phyloP scores from a whole-genome alignment of 768 basidiomycete genomes.

The Gymnopilus dilepis region DNA sequence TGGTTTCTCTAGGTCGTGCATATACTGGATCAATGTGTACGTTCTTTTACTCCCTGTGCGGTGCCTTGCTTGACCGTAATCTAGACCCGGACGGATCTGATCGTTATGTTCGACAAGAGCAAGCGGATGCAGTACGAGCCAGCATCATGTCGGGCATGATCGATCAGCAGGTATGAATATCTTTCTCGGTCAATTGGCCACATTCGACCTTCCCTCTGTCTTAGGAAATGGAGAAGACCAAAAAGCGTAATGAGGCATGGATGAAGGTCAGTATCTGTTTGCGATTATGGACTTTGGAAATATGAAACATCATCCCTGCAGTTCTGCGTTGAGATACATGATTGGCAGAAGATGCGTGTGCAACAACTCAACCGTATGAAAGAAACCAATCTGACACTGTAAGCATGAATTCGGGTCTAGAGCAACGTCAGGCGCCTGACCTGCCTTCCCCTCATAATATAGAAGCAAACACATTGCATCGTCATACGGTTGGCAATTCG shows the following conservation, averaged over 20 bases:
- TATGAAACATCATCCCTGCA: slow-evolving; percentile 10
- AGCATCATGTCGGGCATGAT: neutral
- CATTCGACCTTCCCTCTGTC: neutral
- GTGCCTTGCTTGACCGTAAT: neutral
- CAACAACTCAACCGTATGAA: slow-evolving; percentile 11
- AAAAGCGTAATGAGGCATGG: slow-evolving; percentile 25
- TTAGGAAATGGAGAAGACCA: slow-evolving; percentile 13
- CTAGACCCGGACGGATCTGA: neutral
- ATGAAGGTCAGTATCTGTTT: slow-evolving; percentile 23
- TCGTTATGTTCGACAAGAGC: neutral
- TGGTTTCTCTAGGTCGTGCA: neutral
- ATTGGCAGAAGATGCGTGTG: slow-evolving; percentile 25
- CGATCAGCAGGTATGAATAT: neutral
- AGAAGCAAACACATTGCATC: slow-evolving; percentile 43
- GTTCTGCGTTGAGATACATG: slow-evolving; percentile 30
- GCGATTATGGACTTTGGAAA: neutral
- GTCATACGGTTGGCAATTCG: slow-evolving; percentile 46
- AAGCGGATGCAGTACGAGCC: neutral
- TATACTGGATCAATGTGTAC: neutral
- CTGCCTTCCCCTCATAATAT: neutral
- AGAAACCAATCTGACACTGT: slow-evolving; percentile 24
- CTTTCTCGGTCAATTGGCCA: neutral
- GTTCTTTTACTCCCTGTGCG: neutral
- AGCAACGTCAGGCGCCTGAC: too few relatives aligned
- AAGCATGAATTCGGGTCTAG: slow-evolving; percentile 15